phyloP scores from a whole-genome alignment of 345 rosid genomes.

The Lepidium africanum region DNA sequence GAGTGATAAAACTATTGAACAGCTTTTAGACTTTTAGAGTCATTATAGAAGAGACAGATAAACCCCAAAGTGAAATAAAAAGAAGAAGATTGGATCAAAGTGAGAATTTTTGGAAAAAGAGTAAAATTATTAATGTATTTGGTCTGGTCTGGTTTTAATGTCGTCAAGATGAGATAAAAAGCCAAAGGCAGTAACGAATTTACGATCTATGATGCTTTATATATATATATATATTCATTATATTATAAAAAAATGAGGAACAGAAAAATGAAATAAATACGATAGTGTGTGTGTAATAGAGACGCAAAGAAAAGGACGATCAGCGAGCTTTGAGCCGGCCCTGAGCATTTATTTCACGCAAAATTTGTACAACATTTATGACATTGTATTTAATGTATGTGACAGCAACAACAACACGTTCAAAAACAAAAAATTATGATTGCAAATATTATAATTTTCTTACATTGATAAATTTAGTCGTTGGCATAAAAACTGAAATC shows the following conservation, averaged over 20 bases:
- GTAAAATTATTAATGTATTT: constrained; percentile 21
- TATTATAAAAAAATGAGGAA: neutral
- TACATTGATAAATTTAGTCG: neutral
- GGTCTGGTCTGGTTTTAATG: constrained; percentile 31
- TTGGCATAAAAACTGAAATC: too few species aligned
- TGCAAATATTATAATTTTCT: neutral
- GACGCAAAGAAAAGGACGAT: constrained; percentile 30
- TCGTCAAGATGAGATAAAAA: constrained; percentile 22
- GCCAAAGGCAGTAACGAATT: constrained; percentile 10
- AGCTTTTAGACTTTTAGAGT: constrained; percentile 5
- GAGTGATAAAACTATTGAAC: neutral
- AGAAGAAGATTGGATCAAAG: constrained; percentile 15
- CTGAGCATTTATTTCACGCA: constrained; percentile 29
- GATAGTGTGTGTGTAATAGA: constrained; percentile 23
- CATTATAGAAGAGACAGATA: constrained; percentile 12
- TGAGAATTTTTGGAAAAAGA: constrained; percentile 19
- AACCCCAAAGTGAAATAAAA: constrained; percentile 8
- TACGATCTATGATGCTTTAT: neutral
- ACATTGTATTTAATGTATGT: constrained; percentile 21
- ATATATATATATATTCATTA: neutral
- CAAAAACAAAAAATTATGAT: constrained; percentile 6
- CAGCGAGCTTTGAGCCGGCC: constrained; percentile 63
- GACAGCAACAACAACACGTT: constrained; percentile 21
- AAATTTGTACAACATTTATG: constrained; percentile 21
- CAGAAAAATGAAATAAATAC: constrained; percentile 10